Conservation (phyloP, 2,329 filamentous ascomycete genomes). For the Alternaria sp. region DNA sequence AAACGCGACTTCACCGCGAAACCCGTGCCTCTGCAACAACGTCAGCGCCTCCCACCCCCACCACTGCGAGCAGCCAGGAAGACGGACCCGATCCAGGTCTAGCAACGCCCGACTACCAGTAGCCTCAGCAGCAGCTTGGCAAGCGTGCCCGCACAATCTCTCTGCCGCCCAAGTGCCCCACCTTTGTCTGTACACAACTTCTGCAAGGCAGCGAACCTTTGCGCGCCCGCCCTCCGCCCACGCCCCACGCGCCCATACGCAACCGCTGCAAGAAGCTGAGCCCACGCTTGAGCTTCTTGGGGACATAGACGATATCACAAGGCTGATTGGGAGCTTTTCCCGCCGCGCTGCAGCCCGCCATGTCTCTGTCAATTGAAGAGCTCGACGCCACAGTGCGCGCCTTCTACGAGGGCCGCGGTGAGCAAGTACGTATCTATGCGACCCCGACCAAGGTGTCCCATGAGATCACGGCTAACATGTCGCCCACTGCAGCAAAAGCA, state of each 20-base stretch:
- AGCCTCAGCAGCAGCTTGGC: slow-evolving; percentile 4
- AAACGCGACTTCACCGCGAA: slow-evolving; percentile 30
- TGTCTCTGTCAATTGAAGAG: slow-evolving; percentile 83
- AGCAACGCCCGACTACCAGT: slow-evolving; percentile 11
- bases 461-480: slow-evolving; percentile 48
- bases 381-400: slow-evolving; percentile 94
- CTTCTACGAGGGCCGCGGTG: slow-evolving; percentile 97
- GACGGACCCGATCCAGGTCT: slow-evolving; percentile 20
- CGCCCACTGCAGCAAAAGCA: slow-evolving; percentile 79
- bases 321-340: slow-evolving; percentile 45
- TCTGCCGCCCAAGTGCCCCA: slow-evolving; percentile 38
- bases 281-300: slow-evolving; percentile 25
- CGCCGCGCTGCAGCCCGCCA: slow-evolving; percentile 49
- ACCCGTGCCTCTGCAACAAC: slow-evolving; percentile 29
- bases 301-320: slow-evolving; percentile 24
- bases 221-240: slow-evolving; percentile 23
- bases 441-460: background rate
- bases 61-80: slow-evolving; percentile 27
- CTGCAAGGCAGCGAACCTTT: slow-evolving; percentile 38
- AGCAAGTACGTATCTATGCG: slow-evolving; percentile 69
- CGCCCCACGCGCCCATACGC: slow-evolving; percentile 18
- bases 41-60: slow-evolving; percentile 25
- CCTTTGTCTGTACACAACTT: slow-evolving; percentile 38
- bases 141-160: slow-evolving; percentile 33
- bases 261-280: slow-evolving; percentile 8